Evolutionary conservation across 306 rosid genomes (phyloP).

Genomic region (Fagus crenata): DNA sequence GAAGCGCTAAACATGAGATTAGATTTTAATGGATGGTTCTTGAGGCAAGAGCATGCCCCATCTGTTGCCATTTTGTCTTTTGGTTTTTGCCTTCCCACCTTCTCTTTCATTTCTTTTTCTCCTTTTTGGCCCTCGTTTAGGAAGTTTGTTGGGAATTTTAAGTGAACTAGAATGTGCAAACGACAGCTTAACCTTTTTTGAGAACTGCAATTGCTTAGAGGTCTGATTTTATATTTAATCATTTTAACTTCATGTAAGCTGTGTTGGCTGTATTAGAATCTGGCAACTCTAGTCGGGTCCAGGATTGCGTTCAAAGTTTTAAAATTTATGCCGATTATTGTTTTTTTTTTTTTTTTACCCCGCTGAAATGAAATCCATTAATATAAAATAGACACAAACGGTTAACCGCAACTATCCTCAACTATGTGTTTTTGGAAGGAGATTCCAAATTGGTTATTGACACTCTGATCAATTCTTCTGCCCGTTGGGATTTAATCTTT

Average conservation of each 20-base stretch:
- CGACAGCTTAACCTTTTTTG: background rate
- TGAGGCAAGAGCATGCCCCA: constrained; percentile 27
- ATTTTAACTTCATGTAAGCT: background rate
- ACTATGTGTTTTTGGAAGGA: too few relatives aligned
- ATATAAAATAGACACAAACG: too few relatives aligned
- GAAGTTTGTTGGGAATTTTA: background rate
- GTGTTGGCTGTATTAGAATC: background rate
- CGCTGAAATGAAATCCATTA: too few relatives aligned
- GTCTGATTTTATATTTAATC: background rate
- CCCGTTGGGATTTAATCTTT: too few relatives aligned
- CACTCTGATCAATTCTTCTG: too few relatives aligned
- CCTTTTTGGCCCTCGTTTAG: background rate
- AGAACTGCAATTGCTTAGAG: background rate
- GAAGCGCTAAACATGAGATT: constrained; percentile 63
- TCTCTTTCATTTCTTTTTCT: background rate
- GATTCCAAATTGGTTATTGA: too few relatives aligned
- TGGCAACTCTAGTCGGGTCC: too few relatives aligned
- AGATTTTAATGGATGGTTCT: constrained; percentile 23
- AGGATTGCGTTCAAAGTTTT: too few relatives aligned
- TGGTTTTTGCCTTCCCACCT: too few relatives aligned
- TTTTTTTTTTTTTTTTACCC: too few relatives aligned
- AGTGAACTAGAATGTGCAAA: background rate
- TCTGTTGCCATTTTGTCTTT: constrained; percentile 40
- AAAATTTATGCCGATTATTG: too few relatives aligned
- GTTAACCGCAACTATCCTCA: too few relatives aligned